Evolutionary conservation across 2,329 filamentous ascomycete genomes (phyloP).

Genomic region (Venturia pyrina): DNA sequence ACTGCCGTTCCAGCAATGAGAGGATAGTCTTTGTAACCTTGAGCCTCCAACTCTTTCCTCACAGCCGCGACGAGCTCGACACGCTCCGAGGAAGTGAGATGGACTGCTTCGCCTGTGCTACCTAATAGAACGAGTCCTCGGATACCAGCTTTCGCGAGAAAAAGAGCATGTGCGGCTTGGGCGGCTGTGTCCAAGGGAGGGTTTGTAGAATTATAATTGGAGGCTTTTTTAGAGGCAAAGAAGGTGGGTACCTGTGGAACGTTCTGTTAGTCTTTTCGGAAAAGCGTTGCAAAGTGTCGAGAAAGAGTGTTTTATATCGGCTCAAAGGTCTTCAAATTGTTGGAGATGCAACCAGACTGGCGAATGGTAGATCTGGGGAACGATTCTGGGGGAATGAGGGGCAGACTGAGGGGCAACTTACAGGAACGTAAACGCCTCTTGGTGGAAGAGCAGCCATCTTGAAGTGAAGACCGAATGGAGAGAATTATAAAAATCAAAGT

Average conservation of each 20-base stretch:
- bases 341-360: background rate
- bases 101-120: constrained; percentile 55
- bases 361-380: background rate
- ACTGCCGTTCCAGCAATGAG: constrained; percentile 54
- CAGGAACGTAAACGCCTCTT: constrained; percentile 11
- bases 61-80: constrained; percentile 45
- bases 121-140: constrained; percentile 53
- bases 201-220: constrained; percentile 35
- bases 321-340: background rate
- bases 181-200: constrained; percentile 47
- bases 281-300: background rate
- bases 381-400: background rate
- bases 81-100: constrained; percentile 50
- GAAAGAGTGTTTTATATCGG: background rate
- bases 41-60: constrained; percentile 44
- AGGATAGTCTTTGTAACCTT: constrained; percentile 48
- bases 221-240: constrained; percentile 41
- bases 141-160: constrained; percentile 51
- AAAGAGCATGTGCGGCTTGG: constrained; percentile 48
- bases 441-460: constrained; percentile 12
- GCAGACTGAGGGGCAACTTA: background rate
- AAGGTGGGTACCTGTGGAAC: constrained; percentile 46
- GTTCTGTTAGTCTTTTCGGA: background rate
- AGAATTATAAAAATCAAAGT: background rate
- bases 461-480: background rate